Conservation (phyloP, 169 alveolate genomes). For the Cryptosporidium ryanae region DNA sequence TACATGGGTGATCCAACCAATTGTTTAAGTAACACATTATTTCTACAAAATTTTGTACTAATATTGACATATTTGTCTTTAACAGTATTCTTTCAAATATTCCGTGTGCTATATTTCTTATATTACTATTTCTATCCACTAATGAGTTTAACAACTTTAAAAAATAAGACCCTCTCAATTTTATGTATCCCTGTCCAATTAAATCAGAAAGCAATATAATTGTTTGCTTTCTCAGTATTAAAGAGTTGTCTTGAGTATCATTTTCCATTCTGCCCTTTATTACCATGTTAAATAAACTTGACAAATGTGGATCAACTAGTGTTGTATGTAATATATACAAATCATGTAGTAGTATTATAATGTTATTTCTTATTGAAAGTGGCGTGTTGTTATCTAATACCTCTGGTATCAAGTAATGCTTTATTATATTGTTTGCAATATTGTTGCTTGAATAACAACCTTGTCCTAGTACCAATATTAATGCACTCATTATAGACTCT, state of each 20-base stretch:
- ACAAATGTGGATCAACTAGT: conserved; percentile 66
- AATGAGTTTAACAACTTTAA: conserved; percentile 26
- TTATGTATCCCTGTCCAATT: conserved; percentile 71
- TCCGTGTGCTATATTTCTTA: conserved; percentile 61
- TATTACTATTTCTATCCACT: conserved; percentile 27
- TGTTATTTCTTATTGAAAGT: conserved; percentile 39
- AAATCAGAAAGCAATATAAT: conserved; percentile 43
- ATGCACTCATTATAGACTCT: conserved; percentile 18
- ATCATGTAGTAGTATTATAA: conserved; percentile 41
- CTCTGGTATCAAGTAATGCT: conserved; percentile 33
- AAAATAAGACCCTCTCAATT: conserved; percentile 58
- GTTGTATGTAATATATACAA: conserved; percentile 62
- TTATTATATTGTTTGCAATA: conserved; percentile 25
- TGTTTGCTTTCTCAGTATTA: conserved; percentile 43
- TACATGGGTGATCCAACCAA: conserved; percentile 68
- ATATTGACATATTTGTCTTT: conserved; percentile 11
- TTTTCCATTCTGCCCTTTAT: background rate
- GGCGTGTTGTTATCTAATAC: conserved; percentile 10
- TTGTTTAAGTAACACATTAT: conserved; percentile 47
- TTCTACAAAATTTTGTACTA: conserved; percentile 67
- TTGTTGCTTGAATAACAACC: conserved; percentile 30
- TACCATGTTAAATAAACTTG: conserved; percentile 16
- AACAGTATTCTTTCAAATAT: conserved; percentile 51
- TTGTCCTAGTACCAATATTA: conserved; percentile 37
- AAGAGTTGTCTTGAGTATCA: background rate